Conservation (phyloP, 169 alveolate genomes). For the Cryptosporidium sp. region DNA sequence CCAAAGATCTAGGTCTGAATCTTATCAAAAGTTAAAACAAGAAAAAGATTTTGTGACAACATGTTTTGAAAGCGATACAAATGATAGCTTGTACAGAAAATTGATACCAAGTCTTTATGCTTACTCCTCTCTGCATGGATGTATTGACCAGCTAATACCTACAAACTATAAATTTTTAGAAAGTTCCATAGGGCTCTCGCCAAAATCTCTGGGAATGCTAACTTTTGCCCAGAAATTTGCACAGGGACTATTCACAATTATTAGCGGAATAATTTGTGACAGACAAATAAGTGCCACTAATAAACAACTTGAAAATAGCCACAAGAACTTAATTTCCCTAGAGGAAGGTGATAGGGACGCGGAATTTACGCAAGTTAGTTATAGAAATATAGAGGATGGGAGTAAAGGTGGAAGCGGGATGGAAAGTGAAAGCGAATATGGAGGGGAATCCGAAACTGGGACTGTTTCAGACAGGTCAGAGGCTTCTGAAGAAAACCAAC, state of each 20-base stretch:
- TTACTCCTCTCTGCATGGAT: constrained; percentile 68
- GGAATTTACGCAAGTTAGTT: background rate
- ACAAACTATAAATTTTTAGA: constrained; percentile 56
- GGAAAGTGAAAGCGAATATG: background rate
- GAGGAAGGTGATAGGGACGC: background rate
- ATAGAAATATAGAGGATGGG: background rate
- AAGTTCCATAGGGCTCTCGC: constrained; percentile 57
- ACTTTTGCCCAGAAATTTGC: constrained; percentile 63
- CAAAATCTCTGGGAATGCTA: constrained; percentile 53
- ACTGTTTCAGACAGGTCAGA: background rate
- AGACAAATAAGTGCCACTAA: constrained; percentile 6
- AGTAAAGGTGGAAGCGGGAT: background rate
- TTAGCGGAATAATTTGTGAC: constrained; percentile 63
- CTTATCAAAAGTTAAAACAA: background rate
- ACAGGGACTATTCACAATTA: constrained; percentile 48
- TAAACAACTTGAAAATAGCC: background rate
- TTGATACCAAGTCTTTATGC: constrained; percentile 28
- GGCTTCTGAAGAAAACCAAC: background rate
- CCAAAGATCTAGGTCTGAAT: constrained; percentile 4
- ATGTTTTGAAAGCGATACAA: constrained; percentile 3
- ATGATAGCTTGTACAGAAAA: constrained; percentile 2
- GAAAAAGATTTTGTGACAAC: background rate
- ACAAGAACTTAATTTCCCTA: background rate
- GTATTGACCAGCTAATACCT: constrained; percentile 62
- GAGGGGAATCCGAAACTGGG: background rate